phyloP scores from a whole-genome alignment of 169 alveolate genomes.

The Plasmodium malariae region DNA sequence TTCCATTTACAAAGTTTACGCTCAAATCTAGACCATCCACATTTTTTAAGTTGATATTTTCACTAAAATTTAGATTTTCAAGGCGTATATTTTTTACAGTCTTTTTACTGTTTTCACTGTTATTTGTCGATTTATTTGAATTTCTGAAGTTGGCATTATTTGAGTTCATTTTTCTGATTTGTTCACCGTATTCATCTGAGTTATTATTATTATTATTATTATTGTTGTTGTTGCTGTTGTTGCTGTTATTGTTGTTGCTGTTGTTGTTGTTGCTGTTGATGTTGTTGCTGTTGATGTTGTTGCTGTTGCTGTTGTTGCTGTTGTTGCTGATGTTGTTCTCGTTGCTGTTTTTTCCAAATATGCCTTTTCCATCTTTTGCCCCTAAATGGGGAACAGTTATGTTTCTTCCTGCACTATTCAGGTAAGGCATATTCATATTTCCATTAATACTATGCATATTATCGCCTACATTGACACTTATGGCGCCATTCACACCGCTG shows the following conservation, averaged over 20 bases:
- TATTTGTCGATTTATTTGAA: not conserved
- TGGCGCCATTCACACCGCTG: not conserved
- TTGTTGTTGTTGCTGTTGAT: not conserved
- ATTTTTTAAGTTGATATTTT: conserved; percentile 27
- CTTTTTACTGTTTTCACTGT: not conserved
- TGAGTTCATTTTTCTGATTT: not conserved
- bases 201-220: not conserved
- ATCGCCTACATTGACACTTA: not conserved
- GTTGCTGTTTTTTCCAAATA: not conserved
- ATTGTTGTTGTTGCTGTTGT: not conserved
- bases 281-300: not conserved
- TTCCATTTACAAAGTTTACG: conserved; percentile 36
- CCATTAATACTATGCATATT: not conserved
- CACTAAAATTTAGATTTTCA: conserved; percentile 51
- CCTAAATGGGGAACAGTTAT: not conserved
- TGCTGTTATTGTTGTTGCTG: not conserved
- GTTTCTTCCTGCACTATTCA: not conserved
- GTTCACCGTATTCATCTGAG: conserved; percentile 7
- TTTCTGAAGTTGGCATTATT: not conserved
- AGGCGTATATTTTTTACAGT: conserved; percentile 34
- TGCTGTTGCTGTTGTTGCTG: not conserved
- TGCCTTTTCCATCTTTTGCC: not conserved
- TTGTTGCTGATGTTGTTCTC: not conserved
- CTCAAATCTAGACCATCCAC: conserved; percentile 63
- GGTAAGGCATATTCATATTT: not conserved